These are phyloP conservation scores for Davidsoniella virescens DNA, from an alignment of 2,329 filamentous ascomycete genomes.

Conservation along the genomic window DNA sequence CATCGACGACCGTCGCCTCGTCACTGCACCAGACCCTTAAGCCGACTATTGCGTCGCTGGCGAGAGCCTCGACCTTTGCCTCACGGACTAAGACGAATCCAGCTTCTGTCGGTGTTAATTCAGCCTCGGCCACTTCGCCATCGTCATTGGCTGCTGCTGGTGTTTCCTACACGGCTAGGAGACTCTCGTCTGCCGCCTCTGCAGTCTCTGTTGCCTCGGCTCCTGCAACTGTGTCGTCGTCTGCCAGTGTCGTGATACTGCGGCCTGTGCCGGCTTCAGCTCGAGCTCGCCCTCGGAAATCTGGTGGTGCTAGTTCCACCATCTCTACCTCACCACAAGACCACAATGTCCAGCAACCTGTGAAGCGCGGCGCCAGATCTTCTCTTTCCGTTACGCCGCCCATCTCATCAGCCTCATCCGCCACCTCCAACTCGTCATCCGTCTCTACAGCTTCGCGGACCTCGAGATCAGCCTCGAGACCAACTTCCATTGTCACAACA, in stretches of 20 bases:
- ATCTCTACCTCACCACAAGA: neutral
- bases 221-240: neutral
- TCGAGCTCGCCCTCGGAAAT: neutral
- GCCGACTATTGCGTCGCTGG: constrained; percentile 10
- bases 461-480: constrained; percentile 37
- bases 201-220: neutral
- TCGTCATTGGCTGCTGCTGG: neutral
- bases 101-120: neutral
- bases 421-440: neutral
- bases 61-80: constrained; percentile 8
- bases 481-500: constrained; percentile 22
- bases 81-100: constrained; percentile 2
- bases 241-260: constrained; percentile 7
- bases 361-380: constrained; percentile 7
- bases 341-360: constrained; percentile 7
- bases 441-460: constrained; percentile 8
- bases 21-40: neutral
- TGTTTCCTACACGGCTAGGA: neutral
- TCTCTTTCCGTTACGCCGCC: constrained; percentile 2
- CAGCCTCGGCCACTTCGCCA: neutral
- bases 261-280: constrained; percentile 5
- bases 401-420: neutral
- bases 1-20: neutral
- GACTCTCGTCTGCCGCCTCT: neutral
- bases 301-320: neutral